Evolutionary conservation across 1,284 basidiomycete species (phyloP), one percentile per base, ranked within the genome.

Genomic region (Cryptococcus sp.): DNA sequence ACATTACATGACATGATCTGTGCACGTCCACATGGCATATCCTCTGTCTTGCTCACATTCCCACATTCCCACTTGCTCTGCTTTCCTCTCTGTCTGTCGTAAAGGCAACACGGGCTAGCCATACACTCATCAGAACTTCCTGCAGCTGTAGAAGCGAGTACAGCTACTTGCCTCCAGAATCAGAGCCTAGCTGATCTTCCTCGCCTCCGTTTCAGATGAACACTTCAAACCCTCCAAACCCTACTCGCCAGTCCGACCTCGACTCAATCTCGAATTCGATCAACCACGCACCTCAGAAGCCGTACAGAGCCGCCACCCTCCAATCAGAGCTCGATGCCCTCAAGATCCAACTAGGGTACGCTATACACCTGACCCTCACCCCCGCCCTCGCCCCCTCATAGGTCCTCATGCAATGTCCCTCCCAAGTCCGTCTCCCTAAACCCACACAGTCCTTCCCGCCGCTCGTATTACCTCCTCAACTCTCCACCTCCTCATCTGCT

Each of bases 321-420:
- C 56, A 71, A 42, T 27, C 23, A 1, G 64, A 73, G 50, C 53
- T 71, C 16, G 56, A 54, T 19, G 15, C 11, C 4, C 63, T 72
- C 25, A 50, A 62, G 43, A 53, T 52, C 5, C 39, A 63, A 52
- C 66, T 74, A 4, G 60, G 60, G 69, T 70, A 27, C 45, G 64
- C 42, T 52, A 30, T 10, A 17, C 13, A 17, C 13, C 22, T 25
- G 35, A 16, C 30, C 52, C 38, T 47, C 38, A 49, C 42, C 23
- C 25, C 8, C 19, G 17, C 23, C 3, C 11, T 50, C 35, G 17
- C 38, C 11, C 40, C 3, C 15, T 41, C 43, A n/a, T 8, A 15
- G 3, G 10, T 20, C n/a, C 47, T 50, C 11, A 11, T 30, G 22
- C 22, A 2, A 22, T 2, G 17, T 51, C 38, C 38, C n/a, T 13